These are phyloP conservation scores for Podospora anserina DNA, from an alignment of 495 filamentous ascomycete genomes.

Conservation along the genomic window DNA sequence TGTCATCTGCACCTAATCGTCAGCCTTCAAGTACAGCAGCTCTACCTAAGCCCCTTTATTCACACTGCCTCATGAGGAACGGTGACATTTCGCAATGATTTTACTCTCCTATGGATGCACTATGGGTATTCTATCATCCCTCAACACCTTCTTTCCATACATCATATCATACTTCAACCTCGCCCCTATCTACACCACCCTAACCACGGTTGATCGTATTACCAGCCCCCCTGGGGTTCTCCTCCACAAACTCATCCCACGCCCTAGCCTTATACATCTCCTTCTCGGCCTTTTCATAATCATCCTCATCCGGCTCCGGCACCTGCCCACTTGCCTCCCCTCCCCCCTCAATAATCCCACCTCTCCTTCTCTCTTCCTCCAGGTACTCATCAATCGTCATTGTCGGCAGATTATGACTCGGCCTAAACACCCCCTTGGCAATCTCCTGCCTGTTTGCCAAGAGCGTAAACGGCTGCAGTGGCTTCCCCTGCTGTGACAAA, in stretches of 20 bases:
- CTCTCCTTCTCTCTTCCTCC: slow-evolving; percentile 80
- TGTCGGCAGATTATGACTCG: slow-evolving; percentile 89
- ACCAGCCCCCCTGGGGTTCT: slow-evolving; percentile 80
- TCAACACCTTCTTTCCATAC: not conserved
- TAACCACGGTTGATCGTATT: slow-evolving; percentile 84
- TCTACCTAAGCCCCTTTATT: too few species aligned
- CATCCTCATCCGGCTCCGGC: slow-evolving; percentile 81
- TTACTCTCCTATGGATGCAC: not conserved
- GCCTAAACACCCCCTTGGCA: slow-evolving; percentile 78
- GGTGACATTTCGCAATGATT: not conserved
- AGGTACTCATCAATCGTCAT: slow-evolving; percentile 98
- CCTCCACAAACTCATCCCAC: slow-evolving; percentile 94
- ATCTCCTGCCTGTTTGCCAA: slow-evolving; percentile 73
- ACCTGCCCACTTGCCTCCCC: slow-evolving; percentile 69
- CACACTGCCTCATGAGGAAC: too few species aligned
- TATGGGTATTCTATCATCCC: not conserved
- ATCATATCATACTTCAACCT: not conserved
- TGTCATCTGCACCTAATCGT: too few species aligned
- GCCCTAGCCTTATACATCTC: slow-evolving; percentile 90
- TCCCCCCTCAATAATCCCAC: slow-evolving; percentile 90
- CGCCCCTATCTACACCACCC: slow-evolving; percentile 4
- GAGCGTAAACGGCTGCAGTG: slow-evolving; percentile 86
- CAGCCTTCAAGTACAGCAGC: too few species aligned
- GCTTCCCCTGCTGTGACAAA: slow-evolving; percentile 76
- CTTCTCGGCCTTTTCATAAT: slow-evolving; percentile 75